Percentiles rank a stretch among this genome's conserved stretches.
phyloP scores from a whole-genome alignment of 164 flowering plant species.

The Santalum album region DNA sequence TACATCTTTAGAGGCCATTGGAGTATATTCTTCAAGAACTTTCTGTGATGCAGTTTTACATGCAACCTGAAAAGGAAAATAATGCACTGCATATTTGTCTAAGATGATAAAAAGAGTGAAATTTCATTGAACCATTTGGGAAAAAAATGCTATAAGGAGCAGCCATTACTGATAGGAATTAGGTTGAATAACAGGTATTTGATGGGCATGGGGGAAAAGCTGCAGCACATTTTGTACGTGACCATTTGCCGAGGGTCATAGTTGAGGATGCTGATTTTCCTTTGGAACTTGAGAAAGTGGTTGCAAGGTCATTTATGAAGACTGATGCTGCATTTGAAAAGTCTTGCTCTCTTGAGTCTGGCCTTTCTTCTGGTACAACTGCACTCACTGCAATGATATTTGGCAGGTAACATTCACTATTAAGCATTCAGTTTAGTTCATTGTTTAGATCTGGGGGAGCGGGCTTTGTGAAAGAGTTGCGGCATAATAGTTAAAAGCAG shows the following conservation, averaged over 20 bases:
- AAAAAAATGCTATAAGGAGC: too few relatives aligned
- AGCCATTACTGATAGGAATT: neutral
- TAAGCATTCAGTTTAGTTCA: neutral
- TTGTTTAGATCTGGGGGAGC: neutral
- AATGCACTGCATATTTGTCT: too few relatives aligned
- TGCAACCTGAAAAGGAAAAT: too few relatives aligned
- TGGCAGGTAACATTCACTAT: constrained; percentile 47
- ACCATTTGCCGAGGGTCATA: constrained; percentile 76
- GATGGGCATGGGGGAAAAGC: constrained; percentile 94
- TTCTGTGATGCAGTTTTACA: too few relatives aligned
- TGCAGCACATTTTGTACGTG: constrained; percentile 89
- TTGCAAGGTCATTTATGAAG: constrained; percentile 62
- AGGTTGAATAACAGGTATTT: constrained; percentile 50
- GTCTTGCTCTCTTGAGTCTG: constrained; percentile 50
- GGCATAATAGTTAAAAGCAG: too few relatives aligned
- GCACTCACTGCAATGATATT: constrained; percentile 91
- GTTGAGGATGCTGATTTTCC: constrained; percentile 93
- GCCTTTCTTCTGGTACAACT: constrained; percentile 83
- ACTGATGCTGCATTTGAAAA: constrained; percentile 68
- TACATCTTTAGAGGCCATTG: too few relatives aligned
- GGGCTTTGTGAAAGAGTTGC: too few relatives aligned
- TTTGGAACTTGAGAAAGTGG: constrained; percentile 78
- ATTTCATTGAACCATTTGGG: too few relatives aligned
- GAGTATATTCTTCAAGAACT: too few relatives aligned
- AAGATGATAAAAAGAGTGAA: too few relatives aligned